Base-by-base conservation (phyloP, 306 rosid genomes). In the Cicer pinnatifidum region DNA sequence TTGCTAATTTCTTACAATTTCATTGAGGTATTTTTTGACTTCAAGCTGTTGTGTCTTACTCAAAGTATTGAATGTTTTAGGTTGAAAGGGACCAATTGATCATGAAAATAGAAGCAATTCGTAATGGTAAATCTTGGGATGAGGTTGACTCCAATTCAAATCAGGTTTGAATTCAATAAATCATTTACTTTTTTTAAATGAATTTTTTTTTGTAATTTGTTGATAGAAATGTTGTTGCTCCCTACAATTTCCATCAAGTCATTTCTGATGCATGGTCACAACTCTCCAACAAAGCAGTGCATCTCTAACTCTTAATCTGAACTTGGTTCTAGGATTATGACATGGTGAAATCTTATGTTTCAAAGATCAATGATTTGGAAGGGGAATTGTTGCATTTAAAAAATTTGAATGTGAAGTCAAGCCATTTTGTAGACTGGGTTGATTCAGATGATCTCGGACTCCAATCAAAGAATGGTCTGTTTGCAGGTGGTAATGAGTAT, bases 71-170 rank as follows among this genome's bases (percentile, higher is more conserved):
- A 66, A 60, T 51, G 66, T 73, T 81, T 66, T 50, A 95, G 99
- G 97, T 95, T 76, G 99, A 95, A 80, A 95, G 88, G 67, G 99
- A 87, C 75, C 87, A 87, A 57, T 77, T 91, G 72, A 64, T 83
- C 67, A 74, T 91, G 91, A 84, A 84, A 86, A 88, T 95, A 50
- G 97, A 95, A 82, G 82, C 87, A 11, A 84, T 76, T 62, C 83
- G 97, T 66, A 88, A 88, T 52, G 99, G 99, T 39, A 91, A 87
- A 87, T 81, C 99, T 44, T 95, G 92, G 96, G 97, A 95, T 69
- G 97, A 90, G 86, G 85, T 95, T n/a, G 96, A 91, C 60, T 91
- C 89, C 51, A 78, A 63, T 75, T 80, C 80, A 53, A 83, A 84
- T 48, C 87, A 95, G 99, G 99, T 95, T 20, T 10, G 78, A 44